Evolutionary conservation across 257 asterid genomes (phyloP), one percentile per base, ranked within the genome.

Genomic region (Craterostigma plantagineum): DNA sequence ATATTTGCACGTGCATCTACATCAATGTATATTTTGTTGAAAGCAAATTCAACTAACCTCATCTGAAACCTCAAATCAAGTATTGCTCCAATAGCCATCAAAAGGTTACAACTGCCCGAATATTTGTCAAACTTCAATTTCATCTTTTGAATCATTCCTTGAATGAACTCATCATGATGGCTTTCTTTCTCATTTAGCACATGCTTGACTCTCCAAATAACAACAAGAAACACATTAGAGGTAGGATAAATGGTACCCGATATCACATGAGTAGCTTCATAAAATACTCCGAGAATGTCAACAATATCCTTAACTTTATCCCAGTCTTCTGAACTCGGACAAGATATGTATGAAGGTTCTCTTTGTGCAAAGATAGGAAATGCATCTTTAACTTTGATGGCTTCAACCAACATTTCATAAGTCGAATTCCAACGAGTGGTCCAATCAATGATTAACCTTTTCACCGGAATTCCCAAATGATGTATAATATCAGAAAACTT

Each of bases 31-130:
- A 23, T 10, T n/a, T 41, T 38, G 8, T 11, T 11, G 16, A 41
- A 50, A 51, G 56, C 41, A 41, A 51, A 50, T 23, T 50, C 46
- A 50, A 48, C 52, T 16, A 48, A 35, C 43, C 40, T 48, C 43
- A 48, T 48, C 34, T 35, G 34, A 13, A 47, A 34, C 42, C 18
- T 47, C 8, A 9, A 16, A 40, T 40, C 45, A 40, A 40, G 45
- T 40, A 40, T 40, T n/a, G 7, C 45, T 40, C 45, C 41, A 34
- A 48, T 35, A 11, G 34, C 15, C 14, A 16, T 48, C 30, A 48
- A 48, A 46, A 46, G 51, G 35, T 13, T 18, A 9, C 50, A 30
- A 7, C 13, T 12, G 2, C 10, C 36, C 50, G 5, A 45, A 45
- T 45, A 45, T 46, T 46, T 46, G 16, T 46, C 42, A 34, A 34